Conservation (phyloP, 179 eudicot genomes). For the Heliamphora pulchella region DNA sequence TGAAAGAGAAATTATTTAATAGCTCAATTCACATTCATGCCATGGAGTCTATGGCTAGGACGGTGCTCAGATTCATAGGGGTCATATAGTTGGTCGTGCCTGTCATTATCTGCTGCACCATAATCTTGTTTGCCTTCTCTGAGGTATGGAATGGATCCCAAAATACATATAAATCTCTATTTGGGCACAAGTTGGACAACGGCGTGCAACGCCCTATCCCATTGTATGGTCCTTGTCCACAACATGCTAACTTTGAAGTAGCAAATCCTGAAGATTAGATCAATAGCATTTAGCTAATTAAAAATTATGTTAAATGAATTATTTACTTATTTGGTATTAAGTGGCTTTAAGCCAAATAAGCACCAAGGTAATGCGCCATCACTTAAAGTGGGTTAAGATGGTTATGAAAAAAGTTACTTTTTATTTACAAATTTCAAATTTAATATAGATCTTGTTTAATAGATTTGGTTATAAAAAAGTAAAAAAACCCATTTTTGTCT, state of each 20-base stretch:
- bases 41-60: slow-evolving; percentile 46
- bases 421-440: too few relatives aligned
- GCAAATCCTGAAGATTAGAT: slow-evolving; percentile 39
- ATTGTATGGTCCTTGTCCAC: slow-evolving; percentile 86
- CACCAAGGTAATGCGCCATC: too few relatives aligned
- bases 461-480: too few relatives aligned
- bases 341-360: too few relatives aligned
- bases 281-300: too few relatives aligned
- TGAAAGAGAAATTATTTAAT: too few relatives aligned
- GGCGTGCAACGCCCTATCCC: slow-evolving; percentile 69
- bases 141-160: slow-evolving; percentile 90
- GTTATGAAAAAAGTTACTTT: too few relatives aligned
- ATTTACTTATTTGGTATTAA: too few relatives aligned
- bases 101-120: slow-evolving; percentile 44
- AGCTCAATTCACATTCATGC: not conserved
- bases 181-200: slow-evolving; percentile 45
- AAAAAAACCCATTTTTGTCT: too few relatives aligned
- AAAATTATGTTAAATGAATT: too few relatives aligned
- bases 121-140: slow-evolving; percentile 56
- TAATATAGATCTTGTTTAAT: too few relatives aligned
- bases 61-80: slow-evolving; percentile 73
- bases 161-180: slow-evolving; percentile 51
- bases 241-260: slow-evolving; percentile 66
- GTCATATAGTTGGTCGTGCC: slow-evolving; percentile 61
- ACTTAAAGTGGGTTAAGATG: too few relatives aligned